Evolutionary conservation across 2,329 filamentous ascomycete genomes (phyloP).

Genomic region (Pseudogymnoascus sp.): DNA sequence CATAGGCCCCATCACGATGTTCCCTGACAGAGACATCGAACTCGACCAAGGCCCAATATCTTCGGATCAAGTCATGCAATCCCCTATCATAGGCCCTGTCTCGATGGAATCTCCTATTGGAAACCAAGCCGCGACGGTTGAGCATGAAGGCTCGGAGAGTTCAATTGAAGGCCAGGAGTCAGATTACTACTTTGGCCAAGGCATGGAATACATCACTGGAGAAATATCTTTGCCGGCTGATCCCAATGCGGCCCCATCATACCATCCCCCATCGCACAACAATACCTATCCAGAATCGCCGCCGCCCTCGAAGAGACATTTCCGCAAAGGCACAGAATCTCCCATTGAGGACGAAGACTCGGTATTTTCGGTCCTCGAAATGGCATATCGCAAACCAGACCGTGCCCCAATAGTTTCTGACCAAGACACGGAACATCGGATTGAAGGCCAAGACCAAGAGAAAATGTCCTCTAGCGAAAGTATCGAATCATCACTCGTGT

Average conservation of each 20-base stretch:
- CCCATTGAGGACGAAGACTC: background rate
- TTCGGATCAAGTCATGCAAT: background rate
- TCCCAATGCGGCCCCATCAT: constrained; percentile 55
- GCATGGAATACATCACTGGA: background rate
- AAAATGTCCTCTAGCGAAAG: background rate
- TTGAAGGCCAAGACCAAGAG: background rate
- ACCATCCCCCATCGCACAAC: constrained; percentile 44
- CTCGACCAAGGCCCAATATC: background rate
- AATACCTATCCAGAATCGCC: constrained; percentile 46
- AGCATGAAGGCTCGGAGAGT: background rate
- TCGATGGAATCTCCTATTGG: background rate
- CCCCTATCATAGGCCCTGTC: background rate
- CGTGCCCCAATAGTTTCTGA: background rate
- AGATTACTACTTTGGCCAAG: background rate
- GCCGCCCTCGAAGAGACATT: constrained; percentile 33
- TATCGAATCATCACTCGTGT: background rate
- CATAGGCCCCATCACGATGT: background rate
- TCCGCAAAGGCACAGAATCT: background rate
- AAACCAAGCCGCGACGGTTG: background rate
- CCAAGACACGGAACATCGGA: background rate
- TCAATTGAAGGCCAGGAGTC: too few species aligned
- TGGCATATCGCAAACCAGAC: background rate
- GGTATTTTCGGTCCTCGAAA: background rate
- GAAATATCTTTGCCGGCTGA: constrained; percentile 36
- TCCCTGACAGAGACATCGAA: background rate